Base-by-base conservation (phyloP, 306 rosid species). In the Abrus pulchellus region DNA sequence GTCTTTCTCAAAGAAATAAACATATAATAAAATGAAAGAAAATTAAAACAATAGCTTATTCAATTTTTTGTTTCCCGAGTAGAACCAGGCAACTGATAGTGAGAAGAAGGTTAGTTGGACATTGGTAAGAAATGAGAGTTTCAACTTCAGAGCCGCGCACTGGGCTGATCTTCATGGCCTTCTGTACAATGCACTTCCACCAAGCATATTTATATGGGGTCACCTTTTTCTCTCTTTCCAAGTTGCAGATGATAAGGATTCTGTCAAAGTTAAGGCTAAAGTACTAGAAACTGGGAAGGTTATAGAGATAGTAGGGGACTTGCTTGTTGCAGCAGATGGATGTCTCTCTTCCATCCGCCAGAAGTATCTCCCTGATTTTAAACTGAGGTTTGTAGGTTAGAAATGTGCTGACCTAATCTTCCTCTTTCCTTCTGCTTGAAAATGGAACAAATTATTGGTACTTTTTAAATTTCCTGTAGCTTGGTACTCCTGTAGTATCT, bases 241-340 rank as follows among this genome's bases (percentile, higher is more conserved):
- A 78, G 54, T 81, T 72, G 72, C 83, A 34, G 72, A 85, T 81
- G 93, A 86, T 45, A 89, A 84, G 68, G 83, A 48, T 77, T 79
- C 89, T 68, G 92, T 92, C 47, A 83, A 48, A 56, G 77, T 86
- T 14, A 89, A 83, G 80, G 92, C 89, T 45, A 73, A 80, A 76
- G 82, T 82, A 71, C 64, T 86, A 4, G 80, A 86, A 72, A 88
- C 90, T 6, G 92, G 90, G 5, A 84, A 90, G 74, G 64, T 76
- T 62, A 9, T 89, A 11, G 92, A 91, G 69, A 81, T 94, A n/a
- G 72, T 33, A 1, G 92, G 87, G 32, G 84, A 94, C 89, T 88
- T 92, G 84, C 94, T 91, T 65, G 90, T 94, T 85, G 98, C 94
- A 3, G 97, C 97, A 0, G 98, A 92, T 85, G 97, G 98, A 6